These are phyloP conservation scores for Auricularia heimuer DNA, from an alignment of 768 basidiomycete genomes.

Conservation along the genomic window DNA sequence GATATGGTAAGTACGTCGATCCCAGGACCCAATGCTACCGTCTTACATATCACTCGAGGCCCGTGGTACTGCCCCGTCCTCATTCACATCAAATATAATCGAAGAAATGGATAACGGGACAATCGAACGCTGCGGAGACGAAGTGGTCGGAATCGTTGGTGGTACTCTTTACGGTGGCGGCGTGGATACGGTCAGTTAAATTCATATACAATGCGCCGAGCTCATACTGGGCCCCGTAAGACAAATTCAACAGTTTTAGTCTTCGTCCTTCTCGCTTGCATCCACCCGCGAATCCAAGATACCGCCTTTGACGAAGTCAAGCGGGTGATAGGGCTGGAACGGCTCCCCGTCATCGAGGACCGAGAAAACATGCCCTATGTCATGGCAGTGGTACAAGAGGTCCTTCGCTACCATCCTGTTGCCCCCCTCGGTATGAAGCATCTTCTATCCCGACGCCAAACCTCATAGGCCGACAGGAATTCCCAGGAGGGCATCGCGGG, in stretches of 20 bases:
- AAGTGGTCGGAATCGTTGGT: not conserved
- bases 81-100: not conserved
- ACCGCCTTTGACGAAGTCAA: conserved; percentile 5
- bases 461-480: not conserved
- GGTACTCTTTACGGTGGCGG: not conserved
- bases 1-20: not conserved
- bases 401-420: conserved; percentile 11
- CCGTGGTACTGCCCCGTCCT: not conserved
- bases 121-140: not conserved
- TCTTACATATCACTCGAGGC: not conserved
- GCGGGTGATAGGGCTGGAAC: conserved; percentile 1
- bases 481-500: not conserved
- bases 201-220: not conserved
- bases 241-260: not conserved
- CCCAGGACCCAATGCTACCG: not conserved
- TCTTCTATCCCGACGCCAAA: not conserved
- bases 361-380: conserved; percentile 12
- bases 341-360: conserved; percentile 9
- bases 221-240: not conserved
- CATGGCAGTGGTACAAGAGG: conserved; percentile 10
- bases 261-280: not conserved
- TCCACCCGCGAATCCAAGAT: not conserved
- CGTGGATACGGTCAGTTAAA: not conserved
- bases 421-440: conserved; percentile 7
- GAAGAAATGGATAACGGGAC: not conserved